Base-by-base conservation (phyloP, 208 protist species). In the Trypanosoma platydactyli region DNA sequence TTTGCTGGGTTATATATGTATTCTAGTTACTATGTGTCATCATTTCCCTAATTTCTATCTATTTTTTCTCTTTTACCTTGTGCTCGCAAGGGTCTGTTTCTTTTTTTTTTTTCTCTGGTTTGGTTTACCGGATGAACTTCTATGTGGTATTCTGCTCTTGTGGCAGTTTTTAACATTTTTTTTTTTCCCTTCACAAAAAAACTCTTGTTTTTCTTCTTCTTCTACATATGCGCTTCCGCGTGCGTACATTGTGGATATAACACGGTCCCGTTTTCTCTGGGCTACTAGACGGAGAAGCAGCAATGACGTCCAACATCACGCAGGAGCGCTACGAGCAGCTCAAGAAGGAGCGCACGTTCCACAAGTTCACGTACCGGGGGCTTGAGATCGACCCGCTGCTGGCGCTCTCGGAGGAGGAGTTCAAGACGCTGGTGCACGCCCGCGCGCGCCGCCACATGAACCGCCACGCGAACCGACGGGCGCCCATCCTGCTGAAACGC, bases 361-460 rank as follows among this genome's bases (percentile, higher is more conserved):
- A 98, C 83, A 99, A 99, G 92, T 99, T 99, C 92, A 90, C 92
- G 61, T 99, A 91, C 94, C 87, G 94, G 74, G 97, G 98, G 46
- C 80, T 98, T 60, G 94, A 98, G 69, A 91, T 98, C 63, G 97
- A 99, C 67, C 85, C 92, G 53, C 87, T 99, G 49, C 84, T 98
- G 52, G 93, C 97, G 27, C 92, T 99, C 65, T 91, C 68, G 52
- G 84, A 93, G 64, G 91, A 94, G 33, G 83, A 99, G 89, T 93
- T 99, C 58, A 90, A 93, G 71, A 69, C 94, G 27, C 83, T 99
- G 15, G 79, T 99, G 68, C 82, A 88, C 76, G 85, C 97, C 44
- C 92, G 98, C 68, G 88, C 87, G 27, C 93, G 98, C 79, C 88
- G 98, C 64, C 86, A 96, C 78, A 91, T 99, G 77, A 94, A 83